Percentiles rank a stretch among this genome's conserved stretches.
Conservation (phyloP, 257 asterid species). For the Nicotiana noctiflora region DNA sequence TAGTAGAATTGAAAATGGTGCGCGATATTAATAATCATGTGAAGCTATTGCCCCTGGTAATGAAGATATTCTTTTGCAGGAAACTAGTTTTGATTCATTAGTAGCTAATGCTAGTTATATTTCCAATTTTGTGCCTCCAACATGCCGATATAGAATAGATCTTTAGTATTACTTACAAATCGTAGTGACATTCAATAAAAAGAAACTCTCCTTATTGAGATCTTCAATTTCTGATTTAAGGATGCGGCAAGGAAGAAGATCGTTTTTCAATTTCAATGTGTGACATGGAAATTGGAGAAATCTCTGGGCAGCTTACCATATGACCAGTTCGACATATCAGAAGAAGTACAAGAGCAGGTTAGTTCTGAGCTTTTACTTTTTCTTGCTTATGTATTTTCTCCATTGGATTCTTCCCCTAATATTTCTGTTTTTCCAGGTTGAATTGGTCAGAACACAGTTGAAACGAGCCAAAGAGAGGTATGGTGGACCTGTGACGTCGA, state of each 20-base stretch:
- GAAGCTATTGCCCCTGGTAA: too few relatives aligned
- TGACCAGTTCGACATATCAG: constrained; percentile 68
- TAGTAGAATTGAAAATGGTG: too few relatives aligned
- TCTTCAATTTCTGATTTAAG: constrained; percentile 27
- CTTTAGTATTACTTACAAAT: too few relatives aligned
- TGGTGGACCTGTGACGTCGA: constrained; percentile 67
- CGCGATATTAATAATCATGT: too few relatives aligned
- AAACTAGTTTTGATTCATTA: too few relatives aligned
- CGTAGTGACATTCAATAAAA: not conserved
- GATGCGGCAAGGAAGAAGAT: constrained; percentile 58
- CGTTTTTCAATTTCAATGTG: constrained; percentile 76
- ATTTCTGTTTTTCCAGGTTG: constrained; percentile 43
- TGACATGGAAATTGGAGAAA: constrained; percentile 84
- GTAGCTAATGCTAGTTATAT: too few relatives aligned
- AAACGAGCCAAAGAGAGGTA: constrained; percentile 84
- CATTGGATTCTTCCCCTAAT: not conserved
- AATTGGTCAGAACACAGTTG: constrained; percentile 55
- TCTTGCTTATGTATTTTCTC: not conserved
- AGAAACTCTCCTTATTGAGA: not conserved
- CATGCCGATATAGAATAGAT: too few relatives aligned
- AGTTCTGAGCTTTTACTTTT: constrained; percentile 11
- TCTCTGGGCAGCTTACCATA: constrained; percentile 55
- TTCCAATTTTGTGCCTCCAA: too few relatives aligned
- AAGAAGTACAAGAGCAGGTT: constrained; percentile 97
- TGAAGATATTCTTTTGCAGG: too few relatives aligned